Evolutionary conservation across 352 stramenopile genomes (phyloP), one percentile per base, ranked within the genome.

Genomic region (Blastocystis sp.): DNA sequence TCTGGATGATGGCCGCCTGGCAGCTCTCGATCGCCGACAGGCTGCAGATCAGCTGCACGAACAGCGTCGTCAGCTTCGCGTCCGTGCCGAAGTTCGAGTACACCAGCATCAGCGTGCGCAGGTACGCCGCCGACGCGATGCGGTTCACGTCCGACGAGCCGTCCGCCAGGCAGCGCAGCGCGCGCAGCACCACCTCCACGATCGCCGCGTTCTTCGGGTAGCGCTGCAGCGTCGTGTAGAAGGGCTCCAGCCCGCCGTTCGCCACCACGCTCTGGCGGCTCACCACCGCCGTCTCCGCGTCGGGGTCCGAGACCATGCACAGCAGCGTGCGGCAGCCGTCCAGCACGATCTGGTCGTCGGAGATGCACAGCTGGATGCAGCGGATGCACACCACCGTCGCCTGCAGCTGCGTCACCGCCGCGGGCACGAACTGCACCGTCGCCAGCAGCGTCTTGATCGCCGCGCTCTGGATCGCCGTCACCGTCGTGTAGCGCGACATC

Each of bases 301-400:
- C 56, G 17, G 74, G 19, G 23, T 84, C 74, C 34, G 59, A 21
- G 2, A 69, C 74, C 74, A 84, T 84, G 60, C 28, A 69, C 2
- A 67, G 61, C 53, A 84, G 45, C 7, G 74, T 84, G 53, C 56
- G 41, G 40, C 74, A 84, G 21, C 74, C 74, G 40, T 84, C 74
- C 74, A 84, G 61, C 74, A 84, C 74, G 45, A 84, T 84, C 17
- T 52, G 74, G 21, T 84, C 74, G 40, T 84, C 74, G 21, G 74
- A 84, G 28, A 84, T 84, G 41, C 74, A 84, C 74, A 84, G 53
- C 53, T 84, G 74, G 74, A 84, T 69, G 53, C 74, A 84, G 52
- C 74, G 74, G 45, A 84, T 69, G 74, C 74, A 84, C 21, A 69
- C 74, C n/a, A 69, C 74, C 28, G 74, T 84, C 0, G 74, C 74